These are phyloP conservation scores for Trifolium dubium DNA, from an alignment of 306 rosid species.

Conservation along the genomic window DNA sequence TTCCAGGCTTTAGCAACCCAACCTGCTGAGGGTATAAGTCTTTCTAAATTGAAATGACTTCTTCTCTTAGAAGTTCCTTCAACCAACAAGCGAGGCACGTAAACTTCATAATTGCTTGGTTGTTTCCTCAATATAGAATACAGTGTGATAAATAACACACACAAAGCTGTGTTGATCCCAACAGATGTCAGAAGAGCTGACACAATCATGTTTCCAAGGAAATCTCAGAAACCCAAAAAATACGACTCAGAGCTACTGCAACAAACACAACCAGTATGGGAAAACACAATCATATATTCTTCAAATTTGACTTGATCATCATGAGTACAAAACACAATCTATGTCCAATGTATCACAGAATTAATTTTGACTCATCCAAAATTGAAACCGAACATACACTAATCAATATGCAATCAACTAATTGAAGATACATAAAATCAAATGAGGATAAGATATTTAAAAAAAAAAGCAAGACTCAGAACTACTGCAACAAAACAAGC, in stretches of 20 bases:
- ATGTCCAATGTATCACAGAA: not conserved
- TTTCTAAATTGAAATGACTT: constrained; percentile 68
- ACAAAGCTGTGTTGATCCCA: constrained; percentile 78
- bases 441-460: not conserved
- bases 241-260: constrained; percentile 34
- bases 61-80: constrained; percentile 63
- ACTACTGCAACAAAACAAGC: constrained; percentile 3
- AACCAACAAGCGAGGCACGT: constrained; percentile 67
- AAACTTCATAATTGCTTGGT: constrained; percentile 75
- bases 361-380: too few species aligned
- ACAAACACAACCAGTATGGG: constrained; percentile 23
- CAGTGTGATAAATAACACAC: constrained; percentile 72
- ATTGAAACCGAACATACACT: not conserved
- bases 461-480: too few species aligned
- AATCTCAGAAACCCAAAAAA: constrained; percentile 30
- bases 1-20: constrained; percentile 81
- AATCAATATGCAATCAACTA: constrained; percentile 33
- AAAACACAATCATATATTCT: not conserved
- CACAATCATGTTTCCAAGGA: constrained; percentile 63
- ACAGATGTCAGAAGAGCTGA: constrained; percentile 89
- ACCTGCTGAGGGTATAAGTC: constrained; percentile 79
- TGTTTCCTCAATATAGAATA: constrained; percentile 83
- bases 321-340: not conserved
- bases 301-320: not conserved
- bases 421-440: constrained; percentile 19